Evolutionary conservation across 768 basidiomycete genomes (phyloP).

Genomic region (Lanmaoa pseudosensibilis): DNA sequence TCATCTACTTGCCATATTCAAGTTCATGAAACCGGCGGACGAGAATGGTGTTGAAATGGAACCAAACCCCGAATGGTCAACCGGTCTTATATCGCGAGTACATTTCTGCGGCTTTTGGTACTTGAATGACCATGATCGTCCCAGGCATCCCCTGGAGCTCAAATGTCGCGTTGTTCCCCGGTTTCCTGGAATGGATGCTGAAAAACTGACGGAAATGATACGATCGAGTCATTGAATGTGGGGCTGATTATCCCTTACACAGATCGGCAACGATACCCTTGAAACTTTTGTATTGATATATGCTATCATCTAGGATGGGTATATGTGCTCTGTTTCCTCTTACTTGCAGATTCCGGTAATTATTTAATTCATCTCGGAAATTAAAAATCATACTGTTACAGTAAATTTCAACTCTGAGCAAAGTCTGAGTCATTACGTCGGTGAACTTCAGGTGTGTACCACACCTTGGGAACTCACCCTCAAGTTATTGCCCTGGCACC

Average conservation of each 20-base stretch:
- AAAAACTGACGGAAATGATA: slow-evolving; percentile 17
- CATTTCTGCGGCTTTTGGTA: background rate
- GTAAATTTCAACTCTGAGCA: background rate
- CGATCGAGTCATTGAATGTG: slow-evolving; percentile 10
- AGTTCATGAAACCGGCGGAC: slow-evolving; percentile 31
- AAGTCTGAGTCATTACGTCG: background rate
- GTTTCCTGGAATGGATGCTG: slow-evolving; percentile 15
- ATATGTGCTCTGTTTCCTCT: background rate
- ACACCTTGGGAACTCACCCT: background rate
- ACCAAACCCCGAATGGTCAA: slow-evolving; percentile 28
- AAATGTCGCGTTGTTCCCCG: slow-evolving; percentile 29
- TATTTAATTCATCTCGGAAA: background rate
- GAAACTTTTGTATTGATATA: background rate
- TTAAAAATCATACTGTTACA: too few relatives aligned
- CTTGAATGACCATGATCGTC: background rate
- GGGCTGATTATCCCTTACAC: too few relatives aligned
- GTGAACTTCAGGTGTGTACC: background rate
- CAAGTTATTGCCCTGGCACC: background rate
- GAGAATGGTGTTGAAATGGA: slow-evolving; percentile 27
- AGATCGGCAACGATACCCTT: background rate
- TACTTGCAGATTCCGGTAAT: too few relatives aligned
- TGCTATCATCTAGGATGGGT: background rate
- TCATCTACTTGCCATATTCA: slow-evolving; percentile 31
- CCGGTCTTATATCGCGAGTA: slow-evolving; percentile 31
- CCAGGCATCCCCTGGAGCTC: slow-evolving; percentile 31